Evolutionary conservation across 2,329 filamentous ascomycete genomes (phyloP), one percentile per base, ranked within the genome.

Genomic region (Ceratocystis ficicola): DNA sequence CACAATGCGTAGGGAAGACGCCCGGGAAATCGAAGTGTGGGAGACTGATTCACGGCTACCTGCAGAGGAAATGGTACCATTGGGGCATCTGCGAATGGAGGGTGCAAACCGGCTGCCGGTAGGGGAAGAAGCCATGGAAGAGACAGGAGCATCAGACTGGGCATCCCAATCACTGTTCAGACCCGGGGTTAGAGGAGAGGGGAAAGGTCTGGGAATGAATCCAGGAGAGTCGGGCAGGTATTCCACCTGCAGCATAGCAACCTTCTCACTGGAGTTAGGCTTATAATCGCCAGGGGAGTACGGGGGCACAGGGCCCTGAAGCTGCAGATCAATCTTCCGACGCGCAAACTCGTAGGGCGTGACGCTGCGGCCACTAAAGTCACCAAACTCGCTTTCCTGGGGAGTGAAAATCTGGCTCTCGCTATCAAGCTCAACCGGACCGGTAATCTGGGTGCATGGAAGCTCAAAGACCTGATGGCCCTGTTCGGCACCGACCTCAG

Each of bases 391-490:
- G 28, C 15, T 30, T 6, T 32, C 46, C 36, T 48, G 60, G 7
- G 60, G 41, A 17, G 44, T 50, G 20, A 62, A 61, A 6, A 32
- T 20, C 30, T 78, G 76, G 0, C 76, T 76, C 1, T 77, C 76
- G 12, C 74, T 75, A 15, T 75, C 71, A 55, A 74, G 71, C 4
- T 74, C 77, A 60, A 72, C 71, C 8, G 72, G 73, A 61, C 78
- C 74, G 22, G 75, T 77, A 28, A 74, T 73, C 0, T 74, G 69
- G 0, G 77, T 77, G 4, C 75, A 80, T 1, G 81, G 76, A 70
- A 83, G 71, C 69, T 83, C 81, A 67, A 81, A 82, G 2, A 81
- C 77, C 68, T 81, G 77, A 48, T 80, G 78, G 62, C 77, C 76
- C 1, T 75, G 71, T 63, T 78, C 77, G 5, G 76, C 77, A 4